These are phyloP conservation scores for Arthrobotrys megalospora DNA, from an alignment of 2,329 filamentous ascomycete genomes.

Conservation along the genomic window DNA sequence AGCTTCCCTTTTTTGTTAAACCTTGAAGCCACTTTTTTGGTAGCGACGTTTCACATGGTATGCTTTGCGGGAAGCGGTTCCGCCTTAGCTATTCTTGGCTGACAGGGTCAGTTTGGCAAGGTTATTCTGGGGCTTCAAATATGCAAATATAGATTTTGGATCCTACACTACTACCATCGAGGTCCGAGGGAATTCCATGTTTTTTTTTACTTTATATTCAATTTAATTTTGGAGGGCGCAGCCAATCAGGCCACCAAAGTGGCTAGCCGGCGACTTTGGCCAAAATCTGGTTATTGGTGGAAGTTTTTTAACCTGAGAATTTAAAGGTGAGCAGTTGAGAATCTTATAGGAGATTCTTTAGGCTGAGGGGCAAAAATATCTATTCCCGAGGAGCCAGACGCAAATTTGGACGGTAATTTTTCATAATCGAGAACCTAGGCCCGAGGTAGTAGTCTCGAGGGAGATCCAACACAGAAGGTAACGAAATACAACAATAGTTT, in stretches of 20 bases:
- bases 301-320: constrained; percentile 18
- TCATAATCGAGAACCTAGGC: too few relatives aligned
- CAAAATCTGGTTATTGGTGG: constrained; percentile 33
- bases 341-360: not conserved
- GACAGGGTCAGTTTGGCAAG: not conserved
- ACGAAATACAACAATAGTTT: too few relatives aligned
- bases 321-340: not conserved
- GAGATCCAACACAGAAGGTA: too few relatives aligned
- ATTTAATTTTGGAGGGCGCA: constrained; percentile 17
- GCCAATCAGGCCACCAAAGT: constrained; percentile 10
- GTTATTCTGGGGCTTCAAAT: constrained; percentile 6
- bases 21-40: constrained; percentile 30
- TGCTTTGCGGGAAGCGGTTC: constrained; percentile 45
- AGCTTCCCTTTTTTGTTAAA: not conserved
- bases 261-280: not conserved
- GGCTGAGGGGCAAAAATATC: not conserved
- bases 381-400: too few relatives aligned
- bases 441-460: too few relatives aligned
- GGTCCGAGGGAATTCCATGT: not conserved
- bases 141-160: constrained; percentile 14
- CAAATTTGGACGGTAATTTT: too few relatives aligned
- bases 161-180: not conserved
- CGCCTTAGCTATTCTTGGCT: constrained; percentile 47
- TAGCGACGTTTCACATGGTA: constrained; percentile 35
- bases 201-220: not conserved